Conservation (phyloP, 129 eudicot genomes). For the Cynara cardunculus region DNA sequence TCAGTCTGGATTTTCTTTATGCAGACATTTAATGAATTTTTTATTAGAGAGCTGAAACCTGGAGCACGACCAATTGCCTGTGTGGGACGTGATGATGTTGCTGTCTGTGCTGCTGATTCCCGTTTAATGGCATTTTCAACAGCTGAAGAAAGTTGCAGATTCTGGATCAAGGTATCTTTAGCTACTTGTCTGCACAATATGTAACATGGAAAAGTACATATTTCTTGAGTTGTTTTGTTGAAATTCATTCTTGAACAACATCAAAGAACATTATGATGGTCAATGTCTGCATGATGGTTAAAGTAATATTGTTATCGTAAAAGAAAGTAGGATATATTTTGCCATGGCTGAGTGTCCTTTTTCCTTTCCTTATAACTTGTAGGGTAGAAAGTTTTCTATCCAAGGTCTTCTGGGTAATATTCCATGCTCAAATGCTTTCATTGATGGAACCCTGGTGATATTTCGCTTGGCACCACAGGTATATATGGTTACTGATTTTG, state of each 20-base stretch:
- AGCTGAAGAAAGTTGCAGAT: slow-evolving; percentile 68
- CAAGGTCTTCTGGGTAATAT: slow-evolving; percentile 83
- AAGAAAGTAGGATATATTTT: not conserved
- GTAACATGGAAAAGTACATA: not conserved
- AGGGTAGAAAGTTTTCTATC: slow-evolving; percentile 90
- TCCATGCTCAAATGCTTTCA: slow-evolving; percentile 48
- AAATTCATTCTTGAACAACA: slow-evolving; percentile 6
- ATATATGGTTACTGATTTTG: not conserved
- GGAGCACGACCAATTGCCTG: slow-evolving; percentile 76
- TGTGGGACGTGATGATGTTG: slow-evolving; percentile 71
- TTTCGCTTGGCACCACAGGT: slow-evolving; percentile 99
- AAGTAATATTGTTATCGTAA: not conserved
- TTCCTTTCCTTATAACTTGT: not conserved
- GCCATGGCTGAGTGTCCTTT: not conserved
- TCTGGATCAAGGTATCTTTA: slow-evolving; percentile 81
- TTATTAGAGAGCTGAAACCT: slow-evolving; percentile 83
- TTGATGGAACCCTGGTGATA: slow-evolving; percentile 80
- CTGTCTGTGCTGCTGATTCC: slow-evolving; percentile 94
- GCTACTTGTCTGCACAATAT: not conserved
- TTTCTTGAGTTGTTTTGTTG: not conserved
- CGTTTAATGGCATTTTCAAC: slow-evolving; percentile 79
- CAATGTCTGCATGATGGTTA: not conserved
- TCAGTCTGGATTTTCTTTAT: slow-evolving; percentile 4
- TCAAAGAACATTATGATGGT: not conserved
- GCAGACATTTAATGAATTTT: slow-evolving; percentile 99